Evolutionary conservation across 352 stramenopile species (phyloP).

Genomic region (Phytophthora podocarpi): DNA sequence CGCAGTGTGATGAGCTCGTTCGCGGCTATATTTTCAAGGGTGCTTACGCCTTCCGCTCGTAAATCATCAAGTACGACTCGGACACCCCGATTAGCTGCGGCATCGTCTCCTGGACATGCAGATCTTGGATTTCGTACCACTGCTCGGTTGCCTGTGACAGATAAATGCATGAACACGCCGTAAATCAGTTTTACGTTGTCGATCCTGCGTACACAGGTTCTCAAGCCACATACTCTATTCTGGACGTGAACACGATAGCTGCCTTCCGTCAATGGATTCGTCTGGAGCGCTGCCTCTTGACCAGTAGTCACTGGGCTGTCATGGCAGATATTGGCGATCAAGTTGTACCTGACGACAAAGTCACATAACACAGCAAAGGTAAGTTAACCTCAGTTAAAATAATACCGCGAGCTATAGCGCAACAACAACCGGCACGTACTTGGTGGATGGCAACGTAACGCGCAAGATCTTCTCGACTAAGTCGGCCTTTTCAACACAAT

Average conservation of each 20-base stretch:
- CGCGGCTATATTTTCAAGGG: slow-evolving; percentile 25
- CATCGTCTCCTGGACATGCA: slow-evolving; percentile 97
- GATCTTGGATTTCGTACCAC: slow-evolving; percentile 99
- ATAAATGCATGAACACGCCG: slow-evolving; percentile 4
- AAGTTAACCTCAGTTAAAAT: background rate
- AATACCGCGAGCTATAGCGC: background rate
- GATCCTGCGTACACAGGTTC: background rate
- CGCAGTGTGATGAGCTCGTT: slow-evolving; percentile 34
- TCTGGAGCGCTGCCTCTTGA: slow-evolving; percentile 86
- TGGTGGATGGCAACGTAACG: slow-evolving; percentile 63
- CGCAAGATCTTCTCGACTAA: slow-evolving; percentile 70
- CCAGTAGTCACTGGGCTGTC: slow-evolving; percentile 94
- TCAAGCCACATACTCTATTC: slow-evolving; percentile 73
- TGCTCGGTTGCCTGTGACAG: slow-evolving; percentile 87
- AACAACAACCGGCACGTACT: slow-evolving; percentile 33
- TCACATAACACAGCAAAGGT: slow-evolving; percentile 4
- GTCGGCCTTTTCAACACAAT: slow-evolving; percentile 83
- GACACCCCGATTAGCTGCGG: slow-evolving; percentile 98
- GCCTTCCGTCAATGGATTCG: slow-evolving; percentile 95
- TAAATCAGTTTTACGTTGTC: slow-evolving; percentile 10
- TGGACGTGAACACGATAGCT: slow-evolving; percentile 97
- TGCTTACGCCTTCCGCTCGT: slow-evolving; percentile 78
- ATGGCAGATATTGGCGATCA: slow-evolving; percentile 98
- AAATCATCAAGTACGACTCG: slow-evolving; percentile 93
- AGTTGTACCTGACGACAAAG: slow-evolving; percentile 94